These are phyloP conservation scores for Zea luxurians DNA, from an alignment of 176 grass and related monocot genomes.

Conservation along the genomic window DNA sequence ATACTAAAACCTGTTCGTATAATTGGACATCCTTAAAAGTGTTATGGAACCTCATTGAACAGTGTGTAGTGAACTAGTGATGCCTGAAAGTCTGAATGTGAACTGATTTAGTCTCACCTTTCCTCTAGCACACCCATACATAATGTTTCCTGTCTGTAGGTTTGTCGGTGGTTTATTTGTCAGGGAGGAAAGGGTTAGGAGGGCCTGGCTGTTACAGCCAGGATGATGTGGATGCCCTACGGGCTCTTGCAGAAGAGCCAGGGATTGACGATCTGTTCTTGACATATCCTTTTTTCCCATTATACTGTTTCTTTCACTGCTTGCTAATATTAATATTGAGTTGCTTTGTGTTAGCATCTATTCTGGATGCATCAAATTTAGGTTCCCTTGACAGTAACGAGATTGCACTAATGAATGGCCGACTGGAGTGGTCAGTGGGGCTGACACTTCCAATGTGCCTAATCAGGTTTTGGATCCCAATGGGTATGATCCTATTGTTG, in stretches of 20 bases:
- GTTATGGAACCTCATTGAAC: not conserved
- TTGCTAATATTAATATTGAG: conserved; percentile 4
- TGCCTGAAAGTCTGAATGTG: not conserved
- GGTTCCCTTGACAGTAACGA: conserved; percentile 55
- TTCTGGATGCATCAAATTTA: conserved; percentile 7
- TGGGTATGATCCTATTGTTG: conserved; percentile 61
- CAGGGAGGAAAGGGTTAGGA: conserved; percentile 50
- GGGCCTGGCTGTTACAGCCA: conserved; percentile 61
- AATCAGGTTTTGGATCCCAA: conserved; percentile 53
- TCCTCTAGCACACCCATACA: not conserved
- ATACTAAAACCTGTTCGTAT: not conserved
- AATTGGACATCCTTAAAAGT: not conserved
- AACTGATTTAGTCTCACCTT: not conserved
- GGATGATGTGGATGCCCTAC: conserved; percentile 85
- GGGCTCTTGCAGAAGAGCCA: conserved; percentile 70
- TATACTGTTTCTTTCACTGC: not conserved
- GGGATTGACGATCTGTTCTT: conserved; percentile 82
- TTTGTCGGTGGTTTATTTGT: conserved; percentile 81
- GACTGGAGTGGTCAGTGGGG: conserved; percentile 58
- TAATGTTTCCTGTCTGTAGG: conserved; percentile 37
- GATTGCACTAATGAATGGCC: conserved; percentile 89
- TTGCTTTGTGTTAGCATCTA: conserved; percentile 3
- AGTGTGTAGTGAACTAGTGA: not conserved
- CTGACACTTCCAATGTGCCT: conserved; percentile 56
- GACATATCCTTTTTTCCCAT: conserved; percentile 76